Base-by-base conservation (phyloP, 2,329 filamentous ascomycete species). In the Cytospora piceae region DNA sequence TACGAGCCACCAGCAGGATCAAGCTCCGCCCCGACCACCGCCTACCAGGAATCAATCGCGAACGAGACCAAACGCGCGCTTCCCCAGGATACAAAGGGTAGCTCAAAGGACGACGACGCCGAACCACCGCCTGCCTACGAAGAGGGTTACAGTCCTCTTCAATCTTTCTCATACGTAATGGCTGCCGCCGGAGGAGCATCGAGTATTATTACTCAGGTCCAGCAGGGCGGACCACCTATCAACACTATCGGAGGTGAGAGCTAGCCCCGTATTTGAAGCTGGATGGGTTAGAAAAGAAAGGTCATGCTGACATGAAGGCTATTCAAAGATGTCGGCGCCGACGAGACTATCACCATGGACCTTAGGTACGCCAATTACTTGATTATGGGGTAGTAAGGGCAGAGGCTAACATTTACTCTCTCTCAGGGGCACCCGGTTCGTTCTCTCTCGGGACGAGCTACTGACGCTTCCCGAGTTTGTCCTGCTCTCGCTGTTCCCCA, bases 161-260 rank as follows among this genome's bases (percentile, higher is more conserved):
- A 91, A 68, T 92, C 93, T 65, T 99, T 99, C 76, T 90, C 91
- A 73, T 99, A 96, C 87, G 87, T 97, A 77, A 99, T 99, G 95
- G 94, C 95, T 80, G 92, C 93, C 77, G 94, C 94, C 80, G 94
- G 94, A 84, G 94, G 94, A 82, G 92, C 94, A 73, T 90, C 94
- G 82, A 98, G 95, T 87, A 97, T 99, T 77, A 96, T 99, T 81
- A 99, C 95, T 80, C 95, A 99, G 82, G 95, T 99, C 73, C 94
- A 96, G 77, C 95, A 99, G 80, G 91, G 91, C 71, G 94, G 91
- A 59, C 91, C 93, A 73, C 91, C 94, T 46, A 88, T 97, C 72
- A 96, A 95, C 78, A 91, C 92, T 63, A 84, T 98, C 68, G 93
- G 92, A 87, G 92, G 92, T 93, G 81, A 74, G 84, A 68, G 29